These are phyloP conservation scores for Zygoascus sp. DNA, from an alignment of 1,139 yeast species.

Conservation along the genomic window DNA sequence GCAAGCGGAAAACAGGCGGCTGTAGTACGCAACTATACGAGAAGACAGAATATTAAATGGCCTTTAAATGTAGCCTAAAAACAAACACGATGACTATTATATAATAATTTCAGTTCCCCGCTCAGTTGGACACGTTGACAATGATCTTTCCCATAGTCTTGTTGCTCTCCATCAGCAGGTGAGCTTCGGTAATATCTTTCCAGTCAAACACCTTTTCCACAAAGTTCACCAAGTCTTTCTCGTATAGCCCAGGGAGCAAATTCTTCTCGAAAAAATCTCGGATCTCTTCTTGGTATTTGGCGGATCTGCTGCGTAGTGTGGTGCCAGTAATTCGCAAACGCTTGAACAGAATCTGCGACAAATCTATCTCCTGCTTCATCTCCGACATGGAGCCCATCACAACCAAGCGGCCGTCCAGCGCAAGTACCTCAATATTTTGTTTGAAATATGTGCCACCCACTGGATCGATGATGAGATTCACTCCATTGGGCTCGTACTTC, in stretches of 20 bases:
- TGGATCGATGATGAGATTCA: conserved; percentile 36
- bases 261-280: conserved; percentile 26
- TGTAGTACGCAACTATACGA: too few species aligned
- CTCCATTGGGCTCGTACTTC: conserved; percentile 26
- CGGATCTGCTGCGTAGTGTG: conserved; percentile 30
- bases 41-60: too few species aligned
- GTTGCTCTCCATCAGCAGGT: conserved; percentile 31
- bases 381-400: conserved; percentile 32
- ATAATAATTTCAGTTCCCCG: too few species aligned
- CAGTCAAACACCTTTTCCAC: conserved; percentile 28
- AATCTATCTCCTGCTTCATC: conserved; percentile 21
- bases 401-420: conserved; percentile 32
- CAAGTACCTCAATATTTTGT: conserved; percentile 25
- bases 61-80: too few species aligned
- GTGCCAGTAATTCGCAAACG: conserved; percentile 32
- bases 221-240: conserved; percentile 25
- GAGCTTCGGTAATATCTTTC: conserved; percentile 31
- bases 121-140: conserved; percentile 15
- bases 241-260: conserved; percentile 27
- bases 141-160: conserved; percentile 33
- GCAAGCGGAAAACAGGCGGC: too few species aligned
- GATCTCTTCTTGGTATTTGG: conserved; percentile 28
- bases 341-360: conserved; percentile 27
- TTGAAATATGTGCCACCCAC: conserved; percentile 31
- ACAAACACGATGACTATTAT: too few species aligned